These are phyloP conservation scores for Jaenimonas drosophilae DNA, from an alignment of 208 protist species.

Conservation along the genomic window DNA sequence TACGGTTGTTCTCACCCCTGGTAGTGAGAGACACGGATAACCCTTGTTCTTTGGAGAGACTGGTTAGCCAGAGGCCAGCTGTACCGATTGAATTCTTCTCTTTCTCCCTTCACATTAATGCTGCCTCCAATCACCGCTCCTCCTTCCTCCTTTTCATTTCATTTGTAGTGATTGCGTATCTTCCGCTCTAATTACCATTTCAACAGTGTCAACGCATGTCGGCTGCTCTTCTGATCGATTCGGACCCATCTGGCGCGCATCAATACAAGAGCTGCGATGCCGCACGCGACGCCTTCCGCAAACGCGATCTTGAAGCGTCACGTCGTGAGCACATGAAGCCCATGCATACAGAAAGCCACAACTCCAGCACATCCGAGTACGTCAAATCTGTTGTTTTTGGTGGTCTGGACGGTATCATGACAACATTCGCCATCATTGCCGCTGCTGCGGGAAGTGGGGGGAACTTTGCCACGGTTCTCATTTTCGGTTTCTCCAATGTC, in stretches of 20 bases:
- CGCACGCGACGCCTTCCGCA: constrained; percentile 44
- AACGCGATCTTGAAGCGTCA: constrained; percentile 66
- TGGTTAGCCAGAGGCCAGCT: too few relatives aligned
- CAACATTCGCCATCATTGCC: constrained; percentile 92
- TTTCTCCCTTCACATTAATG: background rate
- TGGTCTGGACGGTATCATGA: constrained; percentile 93
- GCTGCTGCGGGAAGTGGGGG: constrained; percentile 82
- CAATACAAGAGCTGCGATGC: constrained; percentile 70
- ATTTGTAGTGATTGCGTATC: too few relatives aligned
- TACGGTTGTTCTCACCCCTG: background rate
- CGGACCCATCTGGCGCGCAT: background rate
- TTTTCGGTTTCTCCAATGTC: constrained; percentile 93
- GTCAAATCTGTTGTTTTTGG: constrained; percentile 93
- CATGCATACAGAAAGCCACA: constrained; percentile 71
- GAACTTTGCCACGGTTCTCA: constrained; percentile 70
- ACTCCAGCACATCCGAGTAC: constrained; percentile 81
- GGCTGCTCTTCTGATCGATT: background rate
- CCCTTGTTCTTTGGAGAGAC: constrained; percentile 1
- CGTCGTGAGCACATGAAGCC: constrained; percentile 72
- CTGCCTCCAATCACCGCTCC: background rate
- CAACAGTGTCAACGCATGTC: too few relatives aligned
- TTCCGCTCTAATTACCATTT: too few relatives aligned
- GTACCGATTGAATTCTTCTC: constrained; percentile 4
- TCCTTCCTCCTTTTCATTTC: constrained; percentile 1
- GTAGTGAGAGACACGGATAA: background rate